Conservation (phyloP, 331 rosid genomes). For the Phaseolus coccineus region DNA sequence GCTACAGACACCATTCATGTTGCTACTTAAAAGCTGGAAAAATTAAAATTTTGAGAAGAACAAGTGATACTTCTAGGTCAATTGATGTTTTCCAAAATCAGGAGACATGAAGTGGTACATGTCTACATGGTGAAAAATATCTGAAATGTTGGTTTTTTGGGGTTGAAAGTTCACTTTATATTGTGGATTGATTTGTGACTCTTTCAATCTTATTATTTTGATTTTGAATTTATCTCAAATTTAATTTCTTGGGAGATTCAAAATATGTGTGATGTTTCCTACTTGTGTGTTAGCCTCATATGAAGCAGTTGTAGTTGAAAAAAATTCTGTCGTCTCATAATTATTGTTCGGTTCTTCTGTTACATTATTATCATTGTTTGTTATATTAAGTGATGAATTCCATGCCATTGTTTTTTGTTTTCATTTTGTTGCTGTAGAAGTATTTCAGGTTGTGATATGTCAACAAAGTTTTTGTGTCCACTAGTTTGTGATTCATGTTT, state of each 20-base stretch:
- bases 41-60: neutral
- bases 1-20: neutral
- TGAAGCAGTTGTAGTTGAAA: neutral
- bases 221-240: constrained; percentile 17
- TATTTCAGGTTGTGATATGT: constrained; percentile 27
- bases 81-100: neutral
- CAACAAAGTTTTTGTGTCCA: constrained; percentile 33
- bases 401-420: constrained; percentile 14
- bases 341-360: constrained; percentile 17
- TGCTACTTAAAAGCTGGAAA: neutral
- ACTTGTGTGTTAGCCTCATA: neutral
- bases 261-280: constrained; percentile 26
- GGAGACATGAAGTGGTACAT: constrained; percentile 21
- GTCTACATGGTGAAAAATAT: neutral
- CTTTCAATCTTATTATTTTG: constrained; percentile 17
- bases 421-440: constrained; percentile 24
- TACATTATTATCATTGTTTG: constrained; percentile 18
- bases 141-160: neutral
- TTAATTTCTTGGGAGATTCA: constrained; percentile 29
- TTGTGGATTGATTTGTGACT: constrained; percentile 29
- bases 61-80: neutral
- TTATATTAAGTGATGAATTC: constrained; percentile 13
- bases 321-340: neutral
- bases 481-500: constrained; percentile 38
- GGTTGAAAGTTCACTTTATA: neutral